Conservation (phyloP, 495 filamentous ascomycete genomes). For the Podospora australis region DNA sequence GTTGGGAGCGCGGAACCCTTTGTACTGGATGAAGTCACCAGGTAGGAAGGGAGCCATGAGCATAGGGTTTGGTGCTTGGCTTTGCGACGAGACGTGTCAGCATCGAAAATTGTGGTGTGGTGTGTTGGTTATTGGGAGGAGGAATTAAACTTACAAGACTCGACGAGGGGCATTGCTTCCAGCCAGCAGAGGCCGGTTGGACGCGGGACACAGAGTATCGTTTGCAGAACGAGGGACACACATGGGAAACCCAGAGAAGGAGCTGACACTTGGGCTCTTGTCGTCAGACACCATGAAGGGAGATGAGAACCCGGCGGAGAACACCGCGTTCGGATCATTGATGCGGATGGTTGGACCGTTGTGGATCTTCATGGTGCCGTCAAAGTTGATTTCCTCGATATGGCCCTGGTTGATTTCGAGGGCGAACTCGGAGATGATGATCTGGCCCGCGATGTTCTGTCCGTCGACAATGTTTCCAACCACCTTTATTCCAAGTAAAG, state of each 20-base stretch:
- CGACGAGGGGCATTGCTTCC: constrained; percentile 9
- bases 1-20: constrained; percentile 19
- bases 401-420: constrained; percentile 27
- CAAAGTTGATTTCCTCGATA: constrained; percentile 27
- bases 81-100: constrained; percentile 1
- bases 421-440: constrained; percentile 25
- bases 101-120: not conserved
- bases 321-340: constrained; percentile 38
- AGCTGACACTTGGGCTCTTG: constrained; percentile 30
- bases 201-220: constrained; percentile 28
- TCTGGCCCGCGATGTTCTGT: constrained; percentile 30
- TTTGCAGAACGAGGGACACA: constrained; percentile 30
- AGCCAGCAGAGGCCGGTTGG: constrained; percentile 24
- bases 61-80: constrained; percentile 26
- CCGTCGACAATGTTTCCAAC: constrained; percentile 32
- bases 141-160: constrained; percentile 14
- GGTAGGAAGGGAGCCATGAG: constrained; percentile 32
- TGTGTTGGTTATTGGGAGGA: not conserved
- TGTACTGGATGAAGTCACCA: constrained; percentile 34
- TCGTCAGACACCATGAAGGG: constrained; percentile 37
- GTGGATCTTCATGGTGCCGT: constrained; percentile 27
- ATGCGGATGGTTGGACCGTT: constrained; percentile 34
- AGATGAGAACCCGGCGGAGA: constrained; percentile 20
- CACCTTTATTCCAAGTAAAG: constrained; percentile 17
- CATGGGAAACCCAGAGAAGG: constrained; percentile 39